Evolutionary conservation across 352 stramenopile genomes (phyloP), one percentile per base, ranked within the genome.

Genomic region (Pythium aristosporum): DNA sequence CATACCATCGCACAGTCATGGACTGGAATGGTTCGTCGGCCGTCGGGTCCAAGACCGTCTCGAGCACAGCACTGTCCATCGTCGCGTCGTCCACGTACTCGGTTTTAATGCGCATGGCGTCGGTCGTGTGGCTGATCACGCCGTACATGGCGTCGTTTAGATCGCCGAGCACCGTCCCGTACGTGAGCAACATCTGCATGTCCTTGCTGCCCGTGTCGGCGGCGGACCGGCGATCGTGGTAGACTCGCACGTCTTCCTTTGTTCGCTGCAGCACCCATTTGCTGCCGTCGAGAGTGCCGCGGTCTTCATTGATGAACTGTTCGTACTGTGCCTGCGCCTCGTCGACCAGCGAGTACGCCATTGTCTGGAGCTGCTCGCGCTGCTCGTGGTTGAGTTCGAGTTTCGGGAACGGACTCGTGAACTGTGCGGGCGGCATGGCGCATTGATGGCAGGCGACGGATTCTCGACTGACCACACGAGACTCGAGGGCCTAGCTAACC

Each of bases 61-160:
- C 70, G 3, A 90, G 64, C n/a, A 90, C 72, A 4, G 77, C 79
- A n/a, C 73, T 63, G 57, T 84, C 67, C 15, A 72, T 65, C n/a
- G 79, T 43, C 57, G 79, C 68, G 51, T 86, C 75, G n/a, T 71
- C 42, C 18, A 78, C 67, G 53, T 87, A 87, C 16, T 71, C 67
- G 13, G 72, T 83, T 37, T 84, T 84, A 18, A 88, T 47, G 11
- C 77, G 77, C 77, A 88, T 87, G 5, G 48, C 60, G 8, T 85
- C 76, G 9, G 71, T 53, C 16, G 73, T 76, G 11, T 75, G 63
- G 16, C 66, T 70, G 28, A 87, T 49, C 20, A 71, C 63, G 20
- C 82, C 82, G 61, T 83, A 87, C 73, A 91, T 81, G 18, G 71
- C 75, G 46, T 89, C 82, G 25, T 88, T 63, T 0, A 91, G 47